Evolutionary conservation across 805 yeast genomes (phyloP), one percentile per base, ranked within the genome.

Genomic region (Saccharomyces jurei): DNA sequence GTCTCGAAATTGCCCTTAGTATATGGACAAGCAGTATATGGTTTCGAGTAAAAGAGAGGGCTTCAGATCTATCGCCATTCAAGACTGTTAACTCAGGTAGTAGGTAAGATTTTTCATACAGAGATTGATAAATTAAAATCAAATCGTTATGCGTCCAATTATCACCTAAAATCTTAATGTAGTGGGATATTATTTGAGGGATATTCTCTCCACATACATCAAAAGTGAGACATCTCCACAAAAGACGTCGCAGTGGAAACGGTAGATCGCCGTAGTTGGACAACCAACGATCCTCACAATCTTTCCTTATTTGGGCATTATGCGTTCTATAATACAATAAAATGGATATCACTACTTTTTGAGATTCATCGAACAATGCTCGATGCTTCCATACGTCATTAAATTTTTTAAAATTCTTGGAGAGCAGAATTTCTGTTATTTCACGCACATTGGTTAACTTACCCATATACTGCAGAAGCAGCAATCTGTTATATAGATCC

Each of bases 91-190:
- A 21, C 8, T 36, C 44, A 1, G 67, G 65, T 27, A 67, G 50
- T 47, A 52, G 21, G 52, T 58, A 49, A 5, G 68, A 62, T 26
- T 56, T 52, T n/a, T 60, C 57, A 52, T 61, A 67, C 31, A 68
- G 50, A 5, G 70, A 58, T 51, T 68, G 72, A 53, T 63, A 66
- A 25, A 68, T 52, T 2, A 63, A 57, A 3, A 66, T 54, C 2
- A 56, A 41, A 30, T 65, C 60, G 9, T 48, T 46, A 6, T 58
- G 48, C 3, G 50, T 46, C 58, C 61, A 56, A 25, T 51, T 48
- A 11, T 41, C 26, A 4, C 58, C 49, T 36, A 41, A 41, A 26
- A 53, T 21, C 21, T 41, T 48, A 36, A 54, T 49, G 6, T 32
- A 29, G 6, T 50, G 47, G 3, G 41, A 31, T 6, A 56, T 46